A percentile compares a stretch with the other conserved stretches of the same genome.
phyloP scores from a whole-genome alignment of 805 yeast species.

The Pichia sporocuriosa region DNA sequence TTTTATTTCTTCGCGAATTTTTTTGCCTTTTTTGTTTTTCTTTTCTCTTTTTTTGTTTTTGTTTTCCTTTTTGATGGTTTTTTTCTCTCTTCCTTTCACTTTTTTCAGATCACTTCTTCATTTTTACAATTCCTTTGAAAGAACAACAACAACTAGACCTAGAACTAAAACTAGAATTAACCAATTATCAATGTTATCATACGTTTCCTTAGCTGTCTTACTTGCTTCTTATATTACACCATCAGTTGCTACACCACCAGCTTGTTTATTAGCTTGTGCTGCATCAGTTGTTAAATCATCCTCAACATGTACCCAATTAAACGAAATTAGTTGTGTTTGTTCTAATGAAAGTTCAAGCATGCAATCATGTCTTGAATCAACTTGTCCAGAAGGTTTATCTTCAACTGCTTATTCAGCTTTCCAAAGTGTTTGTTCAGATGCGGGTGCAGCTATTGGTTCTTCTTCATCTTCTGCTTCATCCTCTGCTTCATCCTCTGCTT shows the following conservation, averaged over 20 bases:
- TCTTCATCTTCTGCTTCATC: slow-evolving; percentile 20
- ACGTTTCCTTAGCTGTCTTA: slow-evolving; percentile 23
- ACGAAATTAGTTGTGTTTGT: slow-evolving; percentile 66
- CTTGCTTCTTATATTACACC: slow-evolving; percentile 36
- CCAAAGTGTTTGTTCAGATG: slow-evolving; percentile 43
- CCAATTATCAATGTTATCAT: slow-evolving; percentile 14
- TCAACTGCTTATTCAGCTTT: slow-evolving; percentile 56
- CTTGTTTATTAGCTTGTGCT: slow-evolving; percentile 87
- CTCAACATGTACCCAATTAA: slow-evolving; percentile 49
- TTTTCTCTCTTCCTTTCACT: no score
- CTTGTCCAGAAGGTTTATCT: slow-evolving; percentile 61
- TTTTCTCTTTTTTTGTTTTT: not conserved
- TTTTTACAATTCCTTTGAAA: no score
- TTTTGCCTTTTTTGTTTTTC: not conserved
- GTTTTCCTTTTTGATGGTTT: no score
- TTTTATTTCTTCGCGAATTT: not conserved
- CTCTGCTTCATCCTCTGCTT: slow-evolving; percentile 28
- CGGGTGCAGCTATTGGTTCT: slow-evolving; percentile 31
- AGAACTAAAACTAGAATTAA: no score
- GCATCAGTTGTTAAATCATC: slow-evolving; percentile 54
- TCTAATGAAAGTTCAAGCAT: slow-evolving; percentile 45
- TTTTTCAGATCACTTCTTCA: no score
- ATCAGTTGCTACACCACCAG: slow-evolving; percentile 69
- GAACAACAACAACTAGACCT: slow-evolving; percentile 3
- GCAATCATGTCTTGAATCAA: slow-evolving; percentile 53